These are phyloP conservation scores for Globisporangium emineosum DNA, from an alignment of 352 stramenopile species.

Conservation along the genomic window DNA sequence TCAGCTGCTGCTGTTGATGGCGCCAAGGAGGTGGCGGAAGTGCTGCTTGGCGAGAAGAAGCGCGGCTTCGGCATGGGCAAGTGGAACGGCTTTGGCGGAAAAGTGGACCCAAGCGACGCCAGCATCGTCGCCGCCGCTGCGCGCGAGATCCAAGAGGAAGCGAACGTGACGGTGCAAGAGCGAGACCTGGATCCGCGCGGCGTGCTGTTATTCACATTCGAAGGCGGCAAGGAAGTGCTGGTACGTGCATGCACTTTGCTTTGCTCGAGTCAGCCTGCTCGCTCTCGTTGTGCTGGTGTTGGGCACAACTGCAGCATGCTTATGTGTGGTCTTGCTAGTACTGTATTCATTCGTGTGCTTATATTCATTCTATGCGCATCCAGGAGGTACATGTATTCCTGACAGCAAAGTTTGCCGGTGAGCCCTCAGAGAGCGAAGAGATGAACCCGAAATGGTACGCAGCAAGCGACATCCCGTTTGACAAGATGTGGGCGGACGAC, in stretches of 20 bases:
- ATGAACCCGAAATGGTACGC: conserved; percentile 86
- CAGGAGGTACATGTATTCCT: conserved; percentile 86
- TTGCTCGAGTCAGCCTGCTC: background rate
- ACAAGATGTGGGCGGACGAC: conserved; percentile 89
- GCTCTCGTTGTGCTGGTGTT: background rate
- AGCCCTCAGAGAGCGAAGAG: conserved; percentile 84
- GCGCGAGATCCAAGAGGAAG: conserved; percentile 71
- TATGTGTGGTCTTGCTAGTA: background rate
- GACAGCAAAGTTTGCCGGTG: conserved; percentile 52
- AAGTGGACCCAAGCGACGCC: conserved; percentile 75
- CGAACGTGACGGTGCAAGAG: conserved; percentile 44
- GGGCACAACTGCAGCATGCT: background rate
- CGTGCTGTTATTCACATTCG: conserved; percentile 66
- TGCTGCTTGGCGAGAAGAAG: conserved; percentile 88
- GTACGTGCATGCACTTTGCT: conserved; percentile 19
- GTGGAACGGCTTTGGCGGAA: conserved; percentile 91
- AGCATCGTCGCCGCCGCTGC: conserved; percentile 52
- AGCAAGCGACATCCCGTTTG: conserved; percentile 58
- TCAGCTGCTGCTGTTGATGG: background rate
- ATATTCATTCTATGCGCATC: background rate
- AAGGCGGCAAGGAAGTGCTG: conserved; percentile 51
- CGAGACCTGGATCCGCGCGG: conserved; percentile 27
- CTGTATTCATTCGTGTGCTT: background rate
- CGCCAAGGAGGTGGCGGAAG: conserved; percentile 20
- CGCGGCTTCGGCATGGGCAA: conserved; percentile 86